These are phyloP conservation scores for Parascedosporium putredinis DNA, from an alignment of 2,329 filamentous ascomycete species.

Conservation along the genomic window DNA sequence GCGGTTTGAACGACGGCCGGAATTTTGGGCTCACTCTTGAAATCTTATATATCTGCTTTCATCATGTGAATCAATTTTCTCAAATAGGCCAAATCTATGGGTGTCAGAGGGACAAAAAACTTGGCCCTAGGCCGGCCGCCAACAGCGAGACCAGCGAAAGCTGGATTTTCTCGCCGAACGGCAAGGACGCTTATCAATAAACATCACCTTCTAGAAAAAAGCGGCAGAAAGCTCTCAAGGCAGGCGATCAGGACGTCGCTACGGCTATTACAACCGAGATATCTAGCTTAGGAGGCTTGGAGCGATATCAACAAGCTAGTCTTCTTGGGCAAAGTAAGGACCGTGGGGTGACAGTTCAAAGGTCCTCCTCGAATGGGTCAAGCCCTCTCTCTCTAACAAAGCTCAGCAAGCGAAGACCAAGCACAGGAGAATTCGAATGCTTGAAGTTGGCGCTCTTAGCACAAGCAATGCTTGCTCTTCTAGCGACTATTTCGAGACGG, in stretches of 20 bases:
- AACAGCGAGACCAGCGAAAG: constrained; percentile 30
- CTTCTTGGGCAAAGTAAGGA: constrained; percentile 57
- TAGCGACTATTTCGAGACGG: constrained; percentile 59
- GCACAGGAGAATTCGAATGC: constrained; percentile 52
- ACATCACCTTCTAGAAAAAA: constrained; percentile 57
- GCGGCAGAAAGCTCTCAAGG: constrained; percentile 40
- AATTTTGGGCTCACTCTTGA: no score
- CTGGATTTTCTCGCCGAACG: constrained; percentile 48
- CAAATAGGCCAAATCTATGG: constrained; percentile 21
- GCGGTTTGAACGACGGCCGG: no score
- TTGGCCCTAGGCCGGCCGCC: constrained; percentile 42
- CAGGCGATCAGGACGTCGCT: constrained; percentile 40
- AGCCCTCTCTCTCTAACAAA: constrained; percentile 15
- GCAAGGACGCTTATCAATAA: constrained; percentile 55
- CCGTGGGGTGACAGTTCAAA: constrained; percentile 58
- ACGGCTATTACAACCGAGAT: constrained; percentile 41
- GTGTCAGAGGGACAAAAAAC: constrained; percentile 31
- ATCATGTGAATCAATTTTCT: background rate
- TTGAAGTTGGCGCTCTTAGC: constrained; percentile 85
- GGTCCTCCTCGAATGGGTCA: constrained; percentile 54
- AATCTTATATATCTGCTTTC: background rate
- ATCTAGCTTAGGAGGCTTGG: constrained; percentile 46
- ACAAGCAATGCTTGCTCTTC: constrained; percentile 74
- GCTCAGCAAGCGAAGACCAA: constrained; percentile 14
- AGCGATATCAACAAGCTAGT: constrained; percentile 56